phyloP scores from a whole-genome alignment of 495 filamentous ascomycete genomes.

The Aspergillus taichungensis region DNA sequence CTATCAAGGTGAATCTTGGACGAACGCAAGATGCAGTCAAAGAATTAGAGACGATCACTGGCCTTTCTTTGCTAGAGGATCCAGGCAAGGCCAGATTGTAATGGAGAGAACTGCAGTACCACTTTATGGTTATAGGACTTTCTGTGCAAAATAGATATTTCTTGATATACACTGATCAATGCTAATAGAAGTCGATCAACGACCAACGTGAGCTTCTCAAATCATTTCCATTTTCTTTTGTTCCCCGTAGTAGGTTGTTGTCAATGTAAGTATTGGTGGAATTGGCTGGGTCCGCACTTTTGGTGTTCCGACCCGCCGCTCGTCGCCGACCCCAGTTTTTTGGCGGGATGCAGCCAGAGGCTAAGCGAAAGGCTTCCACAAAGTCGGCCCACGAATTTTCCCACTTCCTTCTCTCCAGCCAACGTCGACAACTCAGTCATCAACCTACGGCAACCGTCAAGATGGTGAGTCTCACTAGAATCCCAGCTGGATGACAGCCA shows the following conservation, averaged over 20 bases:
- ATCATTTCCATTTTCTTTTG: background rate
- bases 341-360: conserved; percentile 31
- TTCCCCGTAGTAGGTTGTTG: background rate
- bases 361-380: conserved; percentile 43
- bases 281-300: no score
- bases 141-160: background rate
- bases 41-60: conserved; percentile 54
- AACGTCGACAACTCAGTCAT: conserved; percentile 27
- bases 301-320: conserved; percentile 6
- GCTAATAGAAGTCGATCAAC: background rate
- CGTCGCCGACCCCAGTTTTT: conserved; percentile 36
- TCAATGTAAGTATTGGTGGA: background rate
- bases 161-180: background rate
- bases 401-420: conserved; percentile 17
- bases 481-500: conserved; percentile 17
- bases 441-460: conserved; percentile 35
- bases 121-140: background rate
- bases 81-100: conserved; percentile 32
- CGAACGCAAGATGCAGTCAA: conserved; percentile 65
- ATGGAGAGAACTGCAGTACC: background rate
- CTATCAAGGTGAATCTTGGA: conserved; percentile 76
- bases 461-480: conserved; percentile 37
- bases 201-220: background rate
- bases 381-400: conserved; percentile 31
- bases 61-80: conserved; percentile 44